Base-by-base conservation (phyloP, 2,329 filamentous ascomycete genomes). In the Fusarium liriodendri region DNA sequence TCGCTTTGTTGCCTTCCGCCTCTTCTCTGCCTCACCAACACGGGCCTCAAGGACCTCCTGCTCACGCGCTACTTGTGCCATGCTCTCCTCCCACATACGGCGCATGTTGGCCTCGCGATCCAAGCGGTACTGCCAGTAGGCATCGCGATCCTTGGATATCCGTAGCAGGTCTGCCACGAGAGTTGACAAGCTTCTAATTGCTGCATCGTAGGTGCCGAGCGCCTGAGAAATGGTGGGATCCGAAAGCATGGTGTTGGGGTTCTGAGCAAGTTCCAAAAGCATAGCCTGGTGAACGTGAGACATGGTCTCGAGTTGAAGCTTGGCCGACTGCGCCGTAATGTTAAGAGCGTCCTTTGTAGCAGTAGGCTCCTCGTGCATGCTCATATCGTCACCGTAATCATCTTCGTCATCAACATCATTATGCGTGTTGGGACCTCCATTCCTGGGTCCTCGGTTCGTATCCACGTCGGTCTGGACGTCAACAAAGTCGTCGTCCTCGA, bases 41-140 rank as follows among this genome's bases (percentile, higher is more conserved):
- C 92, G 93, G 38, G 91, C 94, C 80, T 98, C 95, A 2, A 99
- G 88, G 61, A 95, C 90, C 83, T 98, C 97, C 78, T 99, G 97
- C 81, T 99, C 97, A 65, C 91, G 92, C 20, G 95, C 97, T n/a
- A 99, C 93, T 78, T 95, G 92, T 11, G 97, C 95, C 97, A 99
- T 98, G 83, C 95, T 98, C 79, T 99, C 97, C 83, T 99, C 97
- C 97, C 97, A 99, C 91, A 99, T 94, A 69, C 94, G 92, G 40
- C 97, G 91, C 84, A 98, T 93, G 80, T 98, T 94, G 50, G 92
- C 92, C 84, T 99, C 97, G 63, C 95, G 92, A 76, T 98, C 95
- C 45, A 99, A 87, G 16, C 95, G 92, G 80, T 97, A 97, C 82
- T 98, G 96, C 97, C 97, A 99, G 81, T 97, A 98, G 1, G 95